phyloP scores from a whole-genome alignment of 805 yeast species.

The Saturnispora saitoi region DNA sequence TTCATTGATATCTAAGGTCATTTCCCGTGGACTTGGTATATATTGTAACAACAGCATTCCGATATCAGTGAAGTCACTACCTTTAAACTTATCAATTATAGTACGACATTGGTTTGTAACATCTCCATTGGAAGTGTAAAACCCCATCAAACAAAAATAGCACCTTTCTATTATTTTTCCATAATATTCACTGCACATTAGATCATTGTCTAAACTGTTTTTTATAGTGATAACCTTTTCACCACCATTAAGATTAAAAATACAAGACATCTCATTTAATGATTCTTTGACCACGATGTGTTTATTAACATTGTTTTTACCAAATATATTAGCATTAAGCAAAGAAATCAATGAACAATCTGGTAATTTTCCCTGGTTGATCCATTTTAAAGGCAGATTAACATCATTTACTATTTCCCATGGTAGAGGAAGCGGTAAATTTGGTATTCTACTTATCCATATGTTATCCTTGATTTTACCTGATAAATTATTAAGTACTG shows the following conservation, averaged over 20 bases:
- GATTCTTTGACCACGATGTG: background rate
- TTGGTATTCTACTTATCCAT: background rate
- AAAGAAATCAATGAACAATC: conserved; percentile 6
- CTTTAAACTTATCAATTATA: background rate
- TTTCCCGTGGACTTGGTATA: conserved; percentile 1
- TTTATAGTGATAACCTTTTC: background rate
- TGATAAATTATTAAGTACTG: background rate
- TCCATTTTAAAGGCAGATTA: background rate
- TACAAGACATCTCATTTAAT: background rate
- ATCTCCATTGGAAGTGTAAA: background rate
- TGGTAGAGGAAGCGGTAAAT: conserved; percentile 1
- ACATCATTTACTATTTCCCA: background rate
- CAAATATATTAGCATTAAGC: conserved; percentile 1
- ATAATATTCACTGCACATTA: background rate
- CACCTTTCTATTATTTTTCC: background rate
- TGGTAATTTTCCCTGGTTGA: conserved; percentile 4
- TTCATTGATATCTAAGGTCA: background rate
- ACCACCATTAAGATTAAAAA: conserved; percentile 2
- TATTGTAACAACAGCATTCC: conserved; percentile 2
- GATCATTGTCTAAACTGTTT: background rate
- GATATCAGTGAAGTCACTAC: conserved; percentile 6
- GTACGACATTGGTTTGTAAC: background rate
- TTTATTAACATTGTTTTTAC: background rate
- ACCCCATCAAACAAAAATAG: conserved; percentile 1
- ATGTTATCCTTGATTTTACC: background rate